A percentile compares a stretch with the other conserved stretches of the same genome.
Conservation (phyloP, 768 basidiomycete species). For the Artomyces pyxidatus region DNA sequence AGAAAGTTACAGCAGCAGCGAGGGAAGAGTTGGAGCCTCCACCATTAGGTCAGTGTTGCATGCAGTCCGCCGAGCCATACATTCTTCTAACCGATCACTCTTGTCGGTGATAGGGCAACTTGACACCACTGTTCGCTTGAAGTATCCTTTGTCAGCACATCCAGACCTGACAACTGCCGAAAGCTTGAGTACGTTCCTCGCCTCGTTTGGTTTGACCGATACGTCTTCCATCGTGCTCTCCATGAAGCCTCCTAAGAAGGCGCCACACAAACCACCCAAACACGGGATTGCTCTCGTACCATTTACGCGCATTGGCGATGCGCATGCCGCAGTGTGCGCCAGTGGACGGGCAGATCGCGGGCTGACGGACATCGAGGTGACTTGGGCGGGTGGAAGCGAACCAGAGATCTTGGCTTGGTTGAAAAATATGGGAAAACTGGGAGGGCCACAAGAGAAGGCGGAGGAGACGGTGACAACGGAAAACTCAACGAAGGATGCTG, state of each 20-base stretch:
- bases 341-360: constrained; percentile 43
- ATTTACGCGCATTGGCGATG: constrained; percentile 68
- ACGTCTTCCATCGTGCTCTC: constrained; percentile 58
- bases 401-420: constrained; percentile 68
- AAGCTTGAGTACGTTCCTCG: constrained; percentile 42
- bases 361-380: constrained; percentile 54
- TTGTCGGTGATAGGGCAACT: constrained; percentile 35
- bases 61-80: background rate
- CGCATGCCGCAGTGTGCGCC: constrained; percentile 68
- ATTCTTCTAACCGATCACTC: background rate
- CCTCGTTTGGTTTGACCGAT: constrained; percentile 58
- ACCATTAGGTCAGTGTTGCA: constrained; percentile 33
- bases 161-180: constrained; percentile 47
- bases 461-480: too few relatives aligned
- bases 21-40: constrained; percentile 43
- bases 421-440: constrained; percentile 63
- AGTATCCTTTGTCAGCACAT: constrained; percentile 51
- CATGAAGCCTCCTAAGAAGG: constrained; percentile 52
- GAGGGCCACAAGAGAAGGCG: constrained; percentile 12
- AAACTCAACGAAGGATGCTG: background rate
- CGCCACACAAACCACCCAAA: constrained; percentile 50
- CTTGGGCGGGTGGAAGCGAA: constrained; percentile 70
- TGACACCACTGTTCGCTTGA: constrained; percentile 72
- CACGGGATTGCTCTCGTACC: constrained; percentile 65
- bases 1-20: constrained; percentile 24